Evolutionary conservation across 1,284 basidiomycete genomes (phyloP), one percentile per base, ranked within the genome.

Genomic region (Sphaerobolus stellatus): DNA sequence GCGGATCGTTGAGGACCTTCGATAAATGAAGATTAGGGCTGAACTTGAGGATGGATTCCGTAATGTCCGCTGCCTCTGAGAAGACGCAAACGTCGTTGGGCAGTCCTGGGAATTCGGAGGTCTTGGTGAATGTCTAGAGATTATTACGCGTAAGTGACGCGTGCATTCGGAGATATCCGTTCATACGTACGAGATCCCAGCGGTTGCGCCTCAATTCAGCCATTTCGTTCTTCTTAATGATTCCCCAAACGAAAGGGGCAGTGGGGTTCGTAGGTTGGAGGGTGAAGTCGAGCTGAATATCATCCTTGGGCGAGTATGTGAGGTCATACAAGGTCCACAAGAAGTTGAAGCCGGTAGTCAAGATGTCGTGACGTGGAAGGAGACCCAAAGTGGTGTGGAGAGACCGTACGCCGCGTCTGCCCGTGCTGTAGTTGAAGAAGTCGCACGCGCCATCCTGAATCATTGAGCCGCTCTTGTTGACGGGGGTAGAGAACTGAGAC

Each of bases 341-440:
- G 55, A 79, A 70, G 63, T 90, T 83, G 71, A 81, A 85, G 28
- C 81, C 51, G 58, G 80, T 72, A 60, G 90, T 83, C 59, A 89
- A 69, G 36, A 88, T 68, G 71, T 95, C 93, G 71, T 95, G 93
- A 64, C 89, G 83, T 53, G 93, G 92, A 46, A 82, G 75, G 56
- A 94, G 80, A 48, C 81, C 77, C 69, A 94, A 80, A 58, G 89
- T 79, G 33, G 87, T 84, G 76, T 95, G 92, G 55, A 94, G 77
- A 31, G 84, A 87, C 36, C 82, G 73, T 52, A 93, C 69, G 59
- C 83, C 85, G 57, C 88, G 84, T 56, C 93, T 79, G 56, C 93
- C 93, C 1, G 92, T 92, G 29, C 91, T 92, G 72, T 88, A 96
- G 62, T 79, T 78, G 72, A 92, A 90, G 68, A 85, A 90, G 72